Evolutionary conservation across 2,329 filamentous ascomycete species (phyloP), one percentile per base, ranked within the genome.

Genomic region (Colletotrichum higginsianum): DNA sequence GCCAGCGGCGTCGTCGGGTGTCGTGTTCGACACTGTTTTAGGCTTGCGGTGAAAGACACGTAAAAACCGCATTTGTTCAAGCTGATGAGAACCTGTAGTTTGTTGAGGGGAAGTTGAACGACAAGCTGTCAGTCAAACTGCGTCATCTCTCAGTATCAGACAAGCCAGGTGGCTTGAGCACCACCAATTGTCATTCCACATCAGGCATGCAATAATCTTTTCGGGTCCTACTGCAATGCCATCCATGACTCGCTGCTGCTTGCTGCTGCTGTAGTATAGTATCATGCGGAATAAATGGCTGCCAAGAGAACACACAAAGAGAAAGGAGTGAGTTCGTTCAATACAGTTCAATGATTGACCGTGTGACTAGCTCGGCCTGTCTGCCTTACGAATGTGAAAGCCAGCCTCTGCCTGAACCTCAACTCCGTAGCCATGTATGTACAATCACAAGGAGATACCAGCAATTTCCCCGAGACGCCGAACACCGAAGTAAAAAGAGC

Each of bases 341-440:
- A 56, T 23, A 8, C 8, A 21, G n/a, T 35, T 40, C 9, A 16
- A n/a, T 40, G 4, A 16, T 38, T 46, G 40, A 44, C 42, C 47
- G 26, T 26, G 49, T 55, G 11, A n/a, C 60, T 23, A 44, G 44
- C 21, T 26, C 23, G 23, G 52, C 38, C 6, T 30, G 16, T 30
- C 35, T 38, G 11, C 35, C 60, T 62, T 26, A 42, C 38, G 26
- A 42, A 13, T 49, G 15, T 42, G n/a, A 21, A 38, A 30, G 46
- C 55, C 46, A 35, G 44, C 55, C 18, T 52, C 26, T 46, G 61
- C 21, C 13, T 52, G 21, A 13, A 15, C 49, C 67, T 52, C 26
- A 61, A 69, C 65, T 47, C 53, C 60, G 38, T 21, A 47, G 23
- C 53, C 46, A 68, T 56, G 47, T 60, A 26, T 35, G 57, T 23